These are phyloP conservation scores for Kodamaea restingae DNA, from an alignment of 805 yeast genomes.

Conservation along the genomic window DNA sequence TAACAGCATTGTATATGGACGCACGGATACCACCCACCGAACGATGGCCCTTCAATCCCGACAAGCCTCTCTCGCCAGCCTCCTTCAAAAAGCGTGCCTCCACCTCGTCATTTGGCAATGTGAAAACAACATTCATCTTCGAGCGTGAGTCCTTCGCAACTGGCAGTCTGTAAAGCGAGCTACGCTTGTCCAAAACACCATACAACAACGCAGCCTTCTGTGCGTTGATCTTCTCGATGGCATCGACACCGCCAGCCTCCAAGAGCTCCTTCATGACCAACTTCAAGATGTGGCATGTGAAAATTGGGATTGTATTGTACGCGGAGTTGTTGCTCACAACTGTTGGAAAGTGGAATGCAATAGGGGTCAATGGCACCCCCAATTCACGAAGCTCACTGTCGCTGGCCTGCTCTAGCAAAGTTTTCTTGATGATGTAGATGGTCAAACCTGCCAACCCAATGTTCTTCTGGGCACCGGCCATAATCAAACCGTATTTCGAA, in stretches of 20 bases:
- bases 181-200: slow-evolving; percentile 57
- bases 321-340: slow-evolving; percentile 87
- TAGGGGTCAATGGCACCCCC: slow-evolving; percentile 78
- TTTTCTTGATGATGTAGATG: slow-evolving; percentile 82
- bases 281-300: slow-evolving; percentile 81
- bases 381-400: slow-evolving; percentile 56
- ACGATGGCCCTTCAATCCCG: slow-evolving; percentile 92
- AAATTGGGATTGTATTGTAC: slow-evolving; percentile 93
- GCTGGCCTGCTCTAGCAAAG: slow-evolving; percentile 62
- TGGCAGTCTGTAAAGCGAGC: slow-evolving; percentile 62
- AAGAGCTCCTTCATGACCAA: slow-evolving; percentile 67
- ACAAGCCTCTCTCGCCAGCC: slow-evolving; percentile 56
- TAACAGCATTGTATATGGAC: slow-evolving; percentile 85
- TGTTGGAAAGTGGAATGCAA: slow-evolving; percentile 82
- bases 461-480: slow-evolving; percentile 99
- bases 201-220: slow-evolving; percentile 65
- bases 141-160: slow-evolving; percentile 67
- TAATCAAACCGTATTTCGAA: slow-evolving; percentile 77
- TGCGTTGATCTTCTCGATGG: slow-evolving; percentile 54
- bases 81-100: slow-evolving; percentile 68
- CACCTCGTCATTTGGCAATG: slow-evolving; percentile 55
- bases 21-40: slow-evolving; percentile 97
- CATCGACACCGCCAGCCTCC: slow-evolving; percentile 65
- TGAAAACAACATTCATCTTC: slow-evolving; percentile 91
- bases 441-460: slow-evolving; percentile 96